A percentile compares a stretch with the other conserved stretches of the same genome.
Evolutionary conservation across 768 basidiomycete species (phyloP).

Genomic region (Roridomyces roridus): DNA sequence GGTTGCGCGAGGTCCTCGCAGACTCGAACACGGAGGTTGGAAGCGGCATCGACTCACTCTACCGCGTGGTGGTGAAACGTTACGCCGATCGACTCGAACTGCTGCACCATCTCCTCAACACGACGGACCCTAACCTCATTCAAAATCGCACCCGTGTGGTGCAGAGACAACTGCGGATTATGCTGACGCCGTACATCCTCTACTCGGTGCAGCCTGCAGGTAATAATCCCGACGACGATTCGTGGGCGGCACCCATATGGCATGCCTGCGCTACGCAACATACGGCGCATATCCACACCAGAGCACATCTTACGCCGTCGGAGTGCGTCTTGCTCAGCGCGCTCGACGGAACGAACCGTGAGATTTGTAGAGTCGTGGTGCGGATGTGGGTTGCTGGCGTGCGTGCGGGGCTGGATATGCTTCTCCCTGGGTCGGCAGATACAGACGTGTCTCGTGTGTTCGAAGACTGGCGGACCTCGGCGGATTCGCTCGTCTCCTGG

Average conservation of each 20-base stretch:
- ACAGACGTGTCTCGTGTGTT: neutral
- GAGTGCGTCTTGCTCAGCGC: constrained; percentile 2
- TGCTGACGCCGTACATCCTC: constrained; percentile 17
- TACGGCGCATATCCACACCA: constrained; percentile 1
- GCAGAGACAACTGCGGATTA: constrained; percentile 5
- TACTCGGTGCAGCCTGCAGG: constrained; percentile 8
- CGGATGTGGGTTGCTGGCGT: constrained; percentile 13
- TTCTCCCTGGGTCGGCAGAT: neutral
- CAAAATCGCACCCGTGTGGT: neutral
- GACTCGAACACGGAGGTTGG: constrained; percentile 1
- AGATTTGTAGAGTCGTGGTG: constrained; percentile 16
- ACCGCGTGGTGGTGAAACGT: constrained; percentile 36
- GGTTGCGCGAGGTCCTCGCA: constrained; percentile 16
- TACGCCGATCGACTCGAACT: constrained; percentile 37
- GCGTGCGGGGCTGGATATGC: constrained; percentile 1
- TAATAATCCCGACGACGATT: neutral
- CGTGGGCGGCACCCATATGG: constrained; percentile 11
- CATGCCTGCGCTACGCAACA: constrained; percentile 7
- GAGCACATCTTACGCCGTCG: neutral
- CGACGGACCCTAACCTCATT: constrained; percentile 12
- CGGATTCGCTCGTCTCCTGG: constrained; percentile 1
- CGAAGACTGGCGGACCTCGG: neutral
- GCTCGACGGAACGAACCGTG: constrained; percentile 7
- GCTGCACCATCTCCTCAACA: constrained; percentile 28
- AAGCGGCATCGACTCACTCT: constrained; percentile 40